Percentiles rank a stretch among this genome's conserved stretches.
These are phyloP conservation scores for Solanum bulbocastanum DNA, from an alignment of 257 asterid species.

Conservation along the genomic window DNA sequence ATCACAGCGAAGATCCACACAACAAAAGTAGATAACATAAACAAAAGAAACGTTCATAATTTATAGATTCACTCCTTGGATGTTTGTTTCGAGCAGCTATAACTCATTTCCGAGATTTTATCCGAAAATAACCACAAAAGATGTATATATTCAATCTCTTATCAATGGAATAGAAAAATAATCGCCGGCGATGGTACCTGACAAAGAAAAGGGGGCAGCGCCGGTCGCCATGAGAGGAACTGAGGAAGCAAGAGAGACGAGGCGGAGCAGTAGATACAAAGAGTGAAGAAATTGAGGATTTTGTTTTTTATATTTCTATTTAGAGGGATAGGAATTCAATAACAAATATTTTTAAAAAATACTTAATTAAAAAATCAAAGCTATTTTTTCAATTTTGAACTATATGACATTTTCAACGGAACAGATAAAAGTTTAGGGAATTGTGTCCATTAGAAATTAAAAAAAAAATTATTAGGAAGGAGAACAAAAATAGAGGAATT, in stretches of 20 bases:
- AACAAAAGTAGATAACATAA: neutral
- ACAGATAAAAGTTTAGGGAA: neutral
- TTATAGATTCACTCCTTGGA: neutral
- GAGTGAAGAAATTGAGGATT: neutral
- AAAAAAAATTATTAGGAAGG: neutral
- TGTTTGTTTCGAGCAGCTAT: neutral
- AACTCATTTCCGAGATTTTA: neutral
- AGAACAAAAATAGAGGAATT: neutral
- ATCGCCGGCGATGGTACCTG: constrained; percentile 20
- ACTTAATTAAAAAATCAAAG: neutral
- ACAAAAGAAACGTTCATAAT: neutral
- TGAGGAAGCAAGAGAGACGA: neutral
- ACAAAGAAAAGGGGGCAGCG: constrained; percentile 24
- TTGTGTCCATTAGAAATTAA: neutral
- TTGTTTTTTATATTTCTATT: neutral
- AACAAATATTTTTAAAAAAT: neutral
- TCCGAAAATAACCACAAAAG: neutral
- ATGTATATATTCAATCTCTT: neutral
- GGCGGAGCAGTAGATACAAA: neutral
- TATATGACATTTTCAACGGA: neutral
- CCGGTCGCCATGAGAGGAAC: constrained; percentile 43
- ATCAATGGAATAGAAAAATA: neutral
- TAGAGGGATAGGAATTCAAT: neutral
- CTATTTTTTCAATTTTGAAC: neutral
- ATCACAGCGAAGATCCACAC: neutral